These are phyloP conservation scores for Mycena latifolia DNA, from an alignment of 768 basidiomycete genomes.

Conservation along the genomic window DNA sequence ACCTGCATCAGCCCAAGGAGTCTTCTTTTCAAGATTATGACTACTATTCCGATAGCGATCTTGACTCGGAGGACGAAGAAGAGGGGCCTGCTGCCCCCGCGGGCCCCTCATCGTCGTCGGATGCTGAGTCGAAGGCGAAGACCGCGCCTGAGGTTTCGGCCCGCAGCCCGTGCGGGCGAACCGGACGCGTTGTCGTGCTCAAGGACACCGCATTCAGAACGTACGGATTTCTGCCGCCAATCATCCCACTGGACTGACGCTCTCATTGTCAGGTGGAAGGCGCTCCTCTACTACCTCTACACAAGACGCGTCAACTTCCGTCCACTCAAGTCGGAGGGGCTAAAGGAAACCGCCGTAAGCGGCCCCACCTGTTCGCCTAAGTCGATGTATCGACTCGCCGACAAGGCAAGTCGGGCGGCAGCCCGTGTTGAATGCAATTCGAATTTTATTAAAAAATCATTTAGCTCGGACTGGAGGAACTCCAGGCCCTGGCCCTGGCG, in stretches of 20 bases:
- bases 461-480: too few species aligned
- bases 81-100: too few species aligned
- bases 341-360: neutral
- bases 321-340: neutral
- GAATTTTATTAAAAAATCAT: too few species aligned
- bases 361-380: conserved; percentile 14
- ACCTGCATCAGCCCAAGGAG: neutral
- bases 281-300: conserved; percentile 13
- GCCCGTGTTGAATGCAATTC: too few species aligned
- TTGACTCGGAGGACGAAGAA: conserved; percentile 16
- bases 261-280: conserved; percentile 3
- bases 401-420: conserved; percentile 8
- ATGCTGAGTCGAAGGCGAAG: neutral
- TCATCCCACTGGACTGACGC: neutral
- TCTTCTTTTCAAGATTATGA: neutral
- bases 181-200: too few species aligned
- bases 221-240: neutral
- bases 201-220: conserved; percentile 14
- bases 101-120: neutral
- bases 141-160: neutral
- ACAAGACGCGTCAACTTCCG: too few species aligned
- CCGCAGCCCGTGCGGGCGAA: neutral
- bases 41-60: conserved; percentile 26
- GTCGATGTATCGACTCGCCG: conserved; percentile 17
- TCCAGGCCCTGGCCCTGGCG: too few species aligned